Percentiles rank a stretch among this genome's conserved stretches.
Conservation (phyloP, 768 basidiomycete genomes). For the Myochromella boudieri region DNA sequence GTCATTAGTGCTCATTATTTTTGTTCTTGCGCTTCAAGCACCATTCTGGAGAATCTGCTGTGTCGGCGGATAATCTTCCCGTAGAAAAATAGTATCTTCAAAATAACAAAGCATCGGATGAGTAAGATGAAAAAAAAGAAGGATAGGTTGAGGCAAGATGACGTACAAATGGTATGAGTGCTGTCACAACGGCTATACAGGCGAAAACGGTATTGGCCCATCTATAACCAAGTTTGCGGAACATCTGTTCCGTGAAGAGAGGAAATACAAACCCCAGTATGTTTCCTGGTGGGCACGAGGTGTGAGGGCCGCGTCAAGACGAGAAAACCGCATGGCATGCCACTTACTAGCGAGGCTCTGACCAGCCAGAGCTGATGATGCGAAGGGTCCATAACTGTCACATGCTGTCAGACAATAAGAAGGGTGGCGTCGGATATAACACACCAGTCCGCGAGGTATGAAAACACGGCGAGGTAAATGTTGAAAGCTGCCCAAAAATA, state of each 20-base stretch:
- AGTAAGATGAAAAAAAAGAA: slow-evolving; percentile 1
- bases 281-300: slow-evolving; percentile 37
- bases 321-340: neutral
- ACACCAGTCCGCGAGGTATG: slow-evolving; percentile 66
- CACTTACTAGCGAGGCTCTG: slow-evolving; percentile 57
- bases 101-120: neutral
- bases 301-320: neutral
- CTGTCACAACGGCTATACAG: slow-evolving; percentile 48
- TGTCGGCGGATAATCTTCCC: slow-evolving; percentile 38
- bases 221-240: slow-evolving; percentile 48
- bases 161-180: slow-evolving; percentile 62
- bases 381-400: slow-evolving; percentile 54
- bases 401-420: neutral
- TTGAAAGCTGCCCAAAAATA: slow-evolving; percentile 51
- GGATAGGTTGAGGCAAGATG: neutral
- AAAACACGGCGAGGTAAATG: slow-evolving; percentile 59
- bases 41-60: slow-evolving; percentile 40
- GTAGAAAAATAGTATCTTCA: slow-evolving; percentile 41
- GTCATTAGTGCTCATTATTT: neutral
- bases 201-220: slow-evolving; percentile 64
- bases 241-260: slow-evolving; percentile 64
- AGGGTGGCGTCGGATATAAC: slow-evolving; percentile 14
- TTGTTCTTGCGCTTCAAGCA: slow-evolving; percentile 26
- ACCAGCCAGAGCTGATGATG: slow-evolving; percentile 68
- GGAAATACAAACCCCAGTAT: slow-evolving; percentile 54